Percentiles rank a stretch among this genome's conserved stretches.
Conservation (phyloP, 1,284 basidiomycete genomes). For the Mycosarcoma mackinlayi region DNA sequence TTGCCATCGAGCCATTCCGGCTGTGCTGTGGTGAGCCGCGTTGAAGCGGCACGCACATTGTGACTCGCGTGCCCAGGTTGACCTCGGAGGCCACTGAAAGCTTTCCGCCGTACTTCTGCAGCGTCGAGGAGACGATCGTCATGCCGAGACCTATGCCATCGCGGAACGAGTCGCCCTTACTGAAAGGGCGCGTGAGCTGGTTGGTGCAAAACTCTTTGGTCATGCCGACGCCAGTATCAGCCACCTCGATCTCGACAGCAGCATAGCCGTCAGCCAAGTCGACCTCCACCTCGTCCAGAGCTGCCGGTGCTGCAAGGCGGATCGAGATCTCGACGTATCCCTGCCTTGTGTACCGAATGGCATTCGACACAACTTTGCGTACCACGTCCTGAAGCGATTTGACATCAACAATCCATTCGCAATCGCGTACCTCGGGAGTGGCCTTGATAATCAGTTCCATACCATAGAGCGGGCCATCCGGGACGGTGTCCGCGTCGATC, state of each 20-base stretch:
- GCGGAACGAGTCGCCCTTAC: conserved; percentile 52
- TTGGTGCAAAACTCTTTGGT: conserved; percentile 43
- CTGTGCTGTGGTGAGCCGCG: conserved; percentile 5
- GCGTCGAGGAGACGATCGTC: conserved; percentile 52
- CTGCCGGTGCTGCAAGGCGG: conserved; percentile 17
- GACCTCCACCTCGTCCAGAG: conserved; percentile 20
- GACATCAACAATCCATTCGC: conserved; percentile 31
- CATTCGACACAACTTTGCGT: conserved; percentile 54
- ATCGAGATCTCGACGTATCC: conserved; percentile 48
- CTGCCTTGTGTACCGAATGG: conserved; percentile 46
- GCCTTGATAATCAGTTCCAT: conserved; percentile 55
- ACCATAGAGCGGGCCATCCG: conserved; percentile 18
- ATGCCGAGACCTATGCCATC: conserved; percentile 57
- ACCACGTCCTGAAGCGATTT: conserved; percentile 47
- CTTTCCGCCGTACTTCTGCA: conserved; percentile 48
- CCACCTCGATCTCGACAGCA: conserved; percentile 42
- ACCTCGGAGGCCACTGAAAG: conserved; percentile 47
- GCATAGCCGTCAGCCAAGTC: conserved; percentile 11
- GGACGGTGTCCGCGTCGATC: not conserved
- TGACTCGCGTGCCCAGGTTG: conserved; percentile 50
- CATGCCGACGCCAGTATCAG: conserved; percentile 49
- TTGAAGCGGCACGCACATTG: conserved; percentile 41
- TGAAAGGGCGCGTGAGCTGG: conserved; percentile 50
- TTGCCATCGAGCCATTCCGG: conserved; percentile 9
- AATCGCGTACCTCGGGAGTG: conserved; percentile 19